Evolutionary conservation across 129 eudicot genomes (phyloP).

Genomic region (Oenanthe sinensis): DNA sequence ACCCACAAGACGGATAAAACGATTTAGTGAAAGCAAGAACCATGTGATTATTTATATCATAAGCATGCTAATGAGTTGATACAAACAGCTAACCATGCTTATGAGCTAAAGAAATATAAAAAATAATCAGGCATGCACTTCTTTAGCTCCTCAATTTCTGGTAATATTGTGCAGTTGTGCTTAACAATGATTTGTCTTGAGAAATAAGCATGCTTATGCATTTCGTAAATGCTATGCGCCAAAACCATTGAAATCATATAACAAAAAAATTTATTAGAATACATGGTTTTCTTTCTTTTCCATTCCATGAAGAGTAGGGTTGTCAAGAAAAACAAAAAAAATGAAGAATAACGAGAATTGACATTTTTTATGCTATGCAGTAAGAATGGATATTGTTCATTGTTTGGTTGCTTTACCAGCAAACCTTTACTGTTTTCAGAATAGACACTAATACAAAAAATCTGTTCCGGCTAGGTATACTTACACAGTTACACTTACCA

Average conservation of each 20-base stretch:
- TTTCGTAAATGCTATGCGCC: background rate
- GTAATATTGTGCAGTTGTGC: background rate
- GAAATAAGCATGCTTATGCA: background rate
- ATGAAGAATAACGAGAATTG: background rate
- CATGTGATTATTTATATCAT: background rate
- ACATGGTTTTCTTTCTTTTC: background rate
- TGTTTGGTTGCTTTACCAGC: background rate
- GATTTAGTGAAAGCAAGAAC: background rate
- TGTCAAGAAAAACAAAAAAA: background rate
- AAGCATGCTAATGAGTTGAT: background rate
- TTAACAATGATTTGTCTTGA: background rate
- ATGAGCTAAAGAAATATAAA: background rate
- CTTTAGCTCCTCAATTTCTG: background rate
- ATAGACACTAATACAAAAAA: background rate
- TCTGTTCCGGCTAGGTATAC: background rate
- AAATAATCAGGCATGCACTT: background rate
- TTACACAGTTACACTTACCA: background rate
- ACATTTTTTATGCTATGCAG: background rate
- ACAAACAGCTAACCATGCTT: background rate
- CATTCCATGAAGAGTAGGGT: background rate
- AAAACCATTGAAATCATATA: background rate
- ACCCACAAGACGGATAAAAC: background rate
- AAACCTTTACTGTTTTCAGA: background rate
- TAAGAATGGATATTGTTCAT: background rate
- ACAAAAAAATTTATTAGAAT: too few relatives aligned